Evolutionary conservation across 208 protist genomes (phyloP).

Genomic region (Tritrichomonas musculus): DNA sequence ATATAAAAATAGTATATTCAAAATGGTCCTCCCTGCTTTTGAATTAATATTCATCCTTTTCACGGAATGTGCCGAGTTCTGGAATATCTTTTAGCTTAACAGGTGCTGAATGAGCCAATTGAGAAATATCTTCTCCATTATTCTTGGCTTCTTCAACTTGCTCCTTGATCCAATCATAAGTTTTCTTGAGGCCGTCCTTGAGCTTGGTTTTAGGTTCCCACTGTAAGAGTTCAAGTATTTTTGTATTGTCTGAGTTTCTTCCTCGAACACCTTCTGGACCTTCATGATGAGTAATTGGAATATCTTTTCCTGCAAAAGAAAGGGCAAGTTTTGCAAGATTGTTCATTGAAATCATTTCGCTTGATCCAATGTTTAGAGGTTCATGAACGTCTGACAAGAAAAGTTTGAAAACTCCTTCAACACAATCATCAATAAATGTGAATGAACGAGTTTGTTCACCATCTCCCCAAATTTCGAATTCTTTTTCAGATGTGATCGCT

Average conservation of each 20-base stretch:
- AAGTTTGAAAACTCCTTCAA: constrained; percentile 60
- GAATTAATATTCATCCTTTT: neutral
- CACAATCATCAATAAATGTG: constrained; percentile 66
- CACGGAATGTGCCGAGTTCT: neutral
- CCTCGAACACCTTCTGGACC: constrained; percentile 66
- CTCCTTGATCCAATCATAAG: constrained; percentile 62
- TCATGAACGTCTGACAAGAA: constrained; percentile 58
- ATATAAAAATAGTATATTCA: too few relatives aligned
- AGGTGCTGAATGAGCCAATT: neutral
- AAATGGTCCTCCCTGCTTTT: too few relatives aligned
- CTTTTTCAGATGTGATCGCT: constrained; percentile 45
- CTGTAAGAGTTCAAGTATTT: constrained; percentile 62
- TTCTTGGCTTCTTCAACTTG: constrained; percentile 35
- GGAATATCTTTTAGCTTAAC: neutral
- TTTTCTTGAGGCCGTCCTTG: constrained; percentile 58
- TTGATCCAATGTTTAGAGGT: constrained; percentile 66
- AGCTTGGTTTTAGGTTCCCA: constrained; percentile 62
- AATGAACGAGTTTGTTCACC: constrained; percentile 68
- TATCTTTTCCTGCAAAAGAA: constrained; percentile 57
- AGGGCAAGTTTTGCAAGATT: constrained; percentile 60
- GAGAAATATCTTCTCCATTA: constrained; percentile 28
- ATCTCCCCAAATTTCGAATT: constrained; percentile 71
- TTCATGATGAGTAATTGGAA: constrained; percentile 59
- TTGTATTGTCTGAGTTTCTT: constrained; percentile 66
- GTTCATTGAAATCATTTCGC: constrained; percentile 68